These are phyloP conservation scores for Phycomyces blakesleeanus DNA, from an alignment of 192 early-diverging fungal genomes.

Conservation along the genomic window DNA sequence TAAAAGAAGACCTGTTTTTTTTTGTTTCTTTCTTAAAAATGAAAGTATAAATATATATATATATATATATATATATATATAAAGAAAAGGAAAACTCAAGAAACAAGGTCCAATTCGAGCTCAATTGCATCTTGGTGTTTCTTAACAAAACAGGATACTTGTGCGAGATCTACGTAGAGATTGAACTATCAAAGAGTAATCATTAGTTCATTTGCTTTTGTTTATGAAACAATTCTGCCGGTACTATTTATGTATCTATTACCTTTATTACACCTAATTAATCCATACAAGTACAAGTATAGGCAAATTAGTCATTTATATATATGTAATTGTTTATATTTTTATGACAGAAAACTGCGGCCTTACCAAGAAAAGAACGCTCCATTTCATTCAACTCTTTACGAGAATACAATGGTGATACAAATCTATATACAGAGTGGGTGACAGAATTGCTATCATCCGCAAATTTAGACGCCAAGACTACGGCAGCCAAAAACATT, in stretches of 20 bases:
- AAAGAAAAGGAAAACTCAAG: neutral
- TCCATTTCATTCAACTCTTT: slow-evolving; percentile 36
- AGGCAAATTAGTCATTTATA: neutral
- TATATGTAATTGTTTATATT: neutral
- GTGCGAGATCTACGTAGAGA: slow-evolving; percentile 15
- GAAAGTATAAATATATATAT: too few relatives aligned
- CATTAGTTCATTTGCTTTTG: neutral
- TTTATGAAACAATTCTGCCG: too few relatives aligned
- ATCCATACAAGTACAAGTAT: neutral
- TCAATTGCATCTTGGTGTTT: slow-evolving; percentile 14
- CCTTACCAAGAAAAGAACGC: slow-evolving; percentile 31
- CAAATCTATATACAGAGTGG: slow-evolving; percentile 18
- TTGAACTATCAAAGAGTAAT: slow-evolving; percentile 1
- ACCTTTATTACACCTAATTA: slow-evolving; percentile 6
- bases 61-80: neutral
- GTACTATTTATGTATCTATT: too few relatives aligned
- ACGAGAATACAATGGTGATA: slow-evolving; percentile 19
- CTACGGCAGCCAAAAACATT: slow-evolving; percentile 33
- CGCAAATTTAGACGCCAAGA: slow-evolving; percentile 33
- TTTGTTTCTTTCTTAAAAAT: too few relatives aligned
- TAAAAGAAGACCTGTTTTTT: too few relatives aligned
- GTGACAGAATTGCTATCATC: slow-evolving; percentile 22
- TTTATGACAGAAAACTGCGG: neutral
- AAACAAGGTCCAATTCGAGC: slow-evolving; percentile 5
- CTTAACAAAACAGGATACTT: slow-evolving; percentile 13